Percentiles rank a stretch among this genome's conserved stretches.
These are phyloP conservation scores for Pseudozyma flocculosa DNA, from an alignment of 1,284 basidiomycete species.

Conservation along the genomic window DNA sequence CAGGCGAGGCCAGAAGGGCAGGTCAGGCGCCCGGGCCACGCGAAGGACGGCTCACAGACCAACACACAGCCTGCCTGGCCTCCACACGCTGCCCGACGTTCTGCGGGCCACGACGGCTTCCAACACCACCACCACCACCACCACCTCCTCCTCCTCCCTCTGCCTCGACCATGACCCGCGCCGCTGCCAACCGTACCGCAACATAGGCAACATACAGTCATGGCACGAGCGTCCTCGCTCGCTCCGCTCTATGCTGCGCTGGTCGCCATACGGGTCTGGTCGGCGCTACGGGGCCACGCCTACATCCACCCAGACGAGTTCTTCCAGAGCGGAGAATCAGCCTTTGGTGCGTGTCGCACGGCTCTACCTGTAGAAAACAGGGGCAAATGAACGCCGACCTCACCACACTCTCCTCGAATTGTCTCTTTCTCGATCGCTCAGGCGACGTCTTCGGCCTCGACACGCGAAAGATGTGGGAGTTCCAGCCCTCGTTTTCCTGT, in stretches of 20 bases:
- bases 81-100: too few species aligned
- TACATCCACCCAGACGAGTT: constrained; percentile 59
- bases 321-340: constrained; percentile 57
- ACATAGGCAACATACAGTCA: too few species aligned
- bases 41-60: too few species aligned
- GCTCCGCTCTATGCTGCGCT: constrained; percentile 30
- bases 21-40: too few species aligned
- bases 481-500: constrained; percentile 20
- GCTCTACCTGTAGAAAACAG: too few species aligned
- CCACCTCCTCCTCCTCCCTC: too few species aligned
- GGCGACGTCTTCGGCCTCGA: constrained; percentile 7
- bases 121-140: too few species aligned
- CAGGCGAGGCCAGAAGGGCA: too few species aligned
- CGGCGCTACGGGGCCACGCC: constrained; percentile 45
- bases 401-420: background rate
- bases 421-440: background rate
- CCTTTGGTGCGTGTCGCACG: constrained; percentile 16
- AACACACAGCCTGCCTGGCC: too few species aligned
- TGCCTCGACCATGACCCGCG: too few species aligned
- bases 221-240: background rate
- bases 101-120: too few species aligned
- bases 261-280: constrained; percentile 35
- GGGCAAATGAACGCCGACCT: too few species aligned
- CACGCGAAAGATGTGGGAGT: constrained; percentile 37
- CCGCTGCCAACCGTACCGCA: background rate